Conservation (phyloP, 306 rosid genomes). For the Cicer judaicum region DNA sequence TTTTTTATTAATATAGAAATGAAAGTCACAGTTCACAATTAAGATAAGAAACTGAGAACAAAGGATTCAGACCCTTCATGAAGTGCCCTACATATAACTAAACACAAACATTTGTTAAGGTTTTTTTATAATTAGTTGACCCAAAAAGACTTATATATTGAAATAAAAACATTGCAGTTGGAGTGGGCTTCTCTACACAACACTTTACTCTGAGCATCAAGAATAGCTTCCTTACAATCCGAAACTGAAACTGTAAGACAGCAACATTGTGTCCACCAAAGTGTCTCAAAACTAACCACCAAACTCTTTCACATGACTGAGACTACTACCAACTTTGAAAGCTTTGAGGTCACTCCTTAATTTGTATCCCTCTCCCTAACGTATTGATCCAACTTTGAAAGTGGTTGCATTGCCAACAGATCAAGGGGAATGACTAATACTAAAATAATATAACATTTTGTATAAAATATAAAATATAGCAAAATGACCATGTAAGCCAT, state of each 20-base stretch:
- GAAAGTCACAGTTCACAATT: neutral
- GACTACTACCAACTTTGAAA: constrained; percentile 66
- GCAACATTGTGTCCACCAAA: constrained; percentile 53
- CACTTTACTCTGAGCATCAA: constrained; percentile 30
- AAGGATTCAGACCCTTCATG: neutral
- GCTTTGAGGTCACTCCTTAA: constrained; percentile 71
- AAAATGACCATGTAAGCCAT: no score
- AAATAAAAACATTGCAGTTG: neutral
- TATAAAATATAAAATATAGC: no score
- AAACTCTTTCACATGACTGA: constrained; percentile 48
- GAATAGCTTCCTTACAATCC: constrained; percentile 34
- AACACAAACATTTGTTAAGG: neutral
- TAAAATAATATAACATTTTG: neutral
- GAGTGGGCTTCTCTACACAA: constrained; percentile 9
- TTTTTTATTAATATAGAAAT: neutral
- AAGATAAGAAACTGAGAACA: constrained; percentile 2
- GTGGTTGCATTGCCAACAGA: constrained; percentile 59
- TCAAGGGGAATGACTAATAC: neutral
- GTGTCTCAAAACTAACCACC: constrained; percentile 37
- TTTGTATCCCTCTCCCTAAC: constrained; percentile 47
- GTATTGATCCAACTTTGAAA: constrained; percentile 40
- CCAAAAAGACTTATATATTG: constrained; percentile 19
- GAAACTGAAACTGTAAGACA: constrained; percentile 46
- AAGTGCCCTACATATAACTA: constrained; percentile 26
- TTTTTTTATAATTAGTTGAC: constrained; percentile 28